A percentile compares a stretch with the other conserved stretches of the same genome.
These are phyloP conservation scores for Metarhizium sp. DNA, from an alignment of 2,329 filamentous ascomycete species.

Conservation along the genomic window DNA sequence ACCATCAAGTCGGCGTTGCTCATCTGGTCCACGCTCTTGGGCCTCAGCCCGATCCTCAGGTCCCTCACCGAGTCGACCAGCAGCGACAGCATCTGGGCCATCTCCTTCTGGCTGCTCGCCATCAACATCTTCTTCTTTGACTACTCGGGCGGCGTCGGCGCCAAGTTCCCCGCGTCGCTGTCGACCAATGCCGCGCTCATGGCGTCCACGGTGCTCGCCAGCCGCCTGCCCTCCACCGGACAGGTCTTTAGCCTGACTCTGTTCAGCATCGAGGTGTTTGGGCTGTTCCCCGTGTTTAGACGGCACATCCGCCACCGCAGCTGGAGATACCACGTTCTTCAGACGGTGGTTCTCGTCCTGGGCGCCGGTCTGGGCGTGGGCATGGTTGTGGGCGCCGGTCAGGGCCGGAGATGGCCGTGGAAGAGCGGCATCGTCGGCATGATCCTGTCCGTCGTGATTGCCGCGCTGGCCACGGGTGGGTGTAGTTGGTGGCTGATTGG, in stretches of 20 bases:
- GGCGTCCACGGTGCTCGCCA: slow-evolving; percentile 90
- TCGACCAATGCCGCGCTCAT: slow-evolving; percentile 95
- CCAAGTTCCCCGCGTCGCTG: slow-evolving; percentile 61
- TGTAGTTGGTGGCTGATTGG: slow-evolving; percentile 98
- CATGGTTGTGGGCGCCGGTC: slow-evolving; percentile 41
- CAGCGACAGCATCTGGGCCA: slow-evolving; percentile 92
- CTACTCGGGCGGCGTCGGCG: slow-evolving; percentile 63
- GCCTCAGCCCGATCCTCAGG: slow-evolving; percentile 89
- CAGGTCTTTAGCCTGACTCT: slow-evolving; percentile 93
- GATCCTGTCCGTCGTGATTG: slow-evolving; percentile 63
- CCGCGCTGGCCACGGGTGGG: slow-evolving; percentile 74
- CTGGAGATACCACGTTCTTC: slow-evolving; percentile 68
- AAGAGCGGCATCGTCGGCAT: slow-evolving; percentile 59
- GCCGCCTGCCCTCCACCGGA: slow-evolving; percentile 77
- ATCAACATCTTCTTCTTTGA: slow-evolving; percentile 99
- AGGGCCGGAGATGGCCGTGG: slow-evolving; percentile 36
- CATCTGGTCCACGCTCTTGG: slow-evolving; percentile 87
- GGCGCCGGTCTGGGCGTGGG: slow-evolving; percentile 73
- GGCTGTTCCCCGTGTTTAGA: slow-evolving; percentile 94
- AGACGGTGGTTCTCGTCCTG: slow-evolving; percentile 69
- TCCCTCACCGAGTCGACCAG: slow-evolving; percentile 91
- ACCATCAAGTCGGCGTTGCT: slow-evolving; percentile 88
- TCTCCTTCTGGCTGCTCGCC: slow-evolving; percentile 84
- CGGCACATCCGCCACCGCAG: slow-evolving; percentile 74
- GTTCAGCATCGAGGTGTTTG: slow-evolving; percentile 96